Base-by-base conservation (phyloP, 768 basidiomycete species). In the Termitomyces sp. region DNA sequence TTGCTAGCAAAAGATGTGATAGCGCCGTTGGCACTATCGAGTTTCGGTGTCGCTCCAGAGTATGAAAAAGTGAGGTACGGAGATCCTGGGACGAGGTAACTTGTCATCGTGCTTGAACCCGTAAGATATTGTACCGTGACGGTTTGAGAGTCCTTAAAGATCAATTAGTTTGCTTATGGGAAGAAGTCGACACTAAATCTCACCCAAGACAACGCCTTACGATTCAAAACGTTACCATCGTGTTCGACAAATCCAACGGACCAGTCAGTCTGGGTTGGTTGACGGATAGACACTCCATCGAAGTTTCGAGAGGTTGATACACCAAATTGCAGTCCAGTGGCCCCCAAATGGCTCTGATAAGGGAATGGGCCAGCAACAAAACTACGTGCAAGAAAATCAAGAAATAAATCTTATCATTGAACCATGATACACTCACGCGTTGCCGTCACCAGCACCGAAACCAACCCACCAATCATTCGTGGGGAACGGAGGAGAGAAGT, bases 391-490 rank as follows among this genome's bases (percentile, higher is more conserved):
- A 20, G 14, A 41, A n/a, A 41, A 20, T 20, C 10, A 3, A 41
- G 40, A 53, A 14, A 44, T n/a, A 28, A 30, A 38, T 28, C 24
- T 35, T 9, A 11, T 18, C 8, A 26, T 46, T 3, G 20, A 36
- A 5, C 5, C 5, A 7, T 28, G 35, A 24, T 48, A 22, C 9
- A 62, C 67, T 59, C 57, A 67, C 67, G 59, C 60, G 61, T 61
- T 63, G 26, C 60, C 68, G 20, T 62, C 64, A 22, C 62, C 64
- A 7, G 70, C 69, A 26, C 65, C 69, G 59, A 66, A 73, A 26
- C 68, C 72, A 10, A 68, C 66, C 72, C 72, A 73, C 72, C 72
- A 73, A 53, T 68, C 68, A 35, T 71, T 71, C 16, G 72, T 73
- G 18, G 72, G 71, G 51, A 66, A 73, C 1, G 72, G 71, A 24